Conservation (phyloP, 1,139 yeast species). For the Saccharomyces pastorianus region DNA sequence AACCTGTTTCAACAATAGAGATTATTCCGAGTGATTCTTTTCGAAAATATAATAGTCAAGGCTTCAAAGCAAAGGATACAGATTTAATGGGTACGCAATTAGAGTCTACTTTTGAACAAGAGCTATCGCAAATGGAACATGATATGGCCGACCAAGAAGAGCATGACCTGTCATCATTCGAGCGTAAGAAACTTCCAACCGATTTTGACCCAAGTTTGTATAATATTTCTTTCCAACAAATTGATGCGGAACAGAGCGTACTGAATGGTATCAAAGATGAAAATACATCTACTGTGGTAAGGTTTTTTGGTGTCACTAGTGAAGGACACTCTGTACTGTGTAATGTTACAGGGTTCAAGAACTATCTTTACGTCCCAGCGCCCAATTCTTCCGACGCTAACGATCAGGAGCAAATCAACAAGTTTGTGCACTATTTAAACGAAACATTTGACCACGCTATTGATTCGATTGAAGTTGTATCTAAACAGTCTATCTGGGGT, state of each 20-base stretch:
- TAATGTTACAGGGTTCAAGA: conserved; percentile 80
- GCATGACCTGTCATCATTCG: conserved; percentile 12
- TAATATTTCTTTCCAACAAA: conserved; percentile 76
- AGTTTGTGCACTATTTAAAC: conserved; percentile 44
- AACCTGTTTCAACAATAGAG: conserved; percentile 31
- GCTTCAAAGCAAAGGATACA: conserved; percentile 26
- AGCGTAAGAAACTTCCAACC: conserved; percentile 46
- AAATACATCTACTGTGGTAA: conserved; percentile 46
- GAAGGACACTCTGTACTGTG: conserved; percentile 85
- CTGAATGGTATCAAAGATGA: conserved; percentile 38
- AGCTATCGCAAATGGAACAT: conserved; percentile 51
- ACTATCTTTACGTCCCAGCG: conserved; percentile 87
- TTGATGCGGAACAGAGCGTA: conserved; percentile 84
- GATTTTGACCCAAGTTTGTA: conserved; percentile 41
- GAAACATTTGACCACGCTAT: conserved; percentile 41
- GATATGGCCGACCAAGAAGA: conserved; percentile 26
- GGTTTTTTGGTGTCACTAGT: conserved; percentile 87
- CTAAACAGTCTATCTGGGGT: conserved; percentile 91
- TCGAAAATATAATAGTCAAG: conserved; percentile 24
- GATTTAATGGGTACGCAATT: conserved; percentile 23
- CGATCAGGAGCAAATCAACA: conserved; percentile 44
- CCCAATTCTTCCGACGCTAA: conserved; percentile 44
- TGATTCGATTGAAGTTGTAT: conserved; percentile 51
- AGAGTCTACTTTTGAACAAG: conserved; percentile 59
- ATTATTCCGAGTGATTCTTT: conserved; percentile 28